Conservation (phyloP, 805 yeast species). For the Candida montana region DNA sequence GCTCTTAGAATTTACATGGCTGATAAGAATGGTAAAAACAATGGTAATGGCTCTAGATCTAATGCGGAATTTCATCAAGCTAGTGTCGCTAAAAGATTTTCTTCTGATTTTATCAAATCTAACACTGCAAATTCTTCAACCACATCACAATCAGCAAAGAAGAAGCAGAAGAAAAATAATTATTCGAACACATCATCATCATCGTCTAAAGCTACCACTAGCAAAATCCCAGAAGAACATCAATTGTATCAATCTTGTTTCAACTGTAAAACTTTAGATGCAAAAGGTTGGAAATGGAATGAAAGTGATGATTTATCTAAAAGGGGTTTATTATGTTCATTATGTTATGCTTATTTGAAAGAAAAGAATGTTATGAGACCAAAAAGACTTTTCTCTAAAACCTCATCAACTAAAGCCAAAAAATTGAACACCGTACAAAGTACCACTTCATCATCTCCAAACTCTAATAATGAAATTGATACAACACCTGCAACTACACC, state of each 20-base stretch:
- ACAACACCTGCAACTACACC: constrained; percentile 19
- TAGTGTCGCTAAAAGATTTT: constrained; percentile 22
- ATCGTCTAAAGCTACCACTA: background rate
- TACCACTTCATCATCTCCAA: constrained; percentile 16
- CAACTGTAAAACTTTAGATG: constrained; percentile 22
- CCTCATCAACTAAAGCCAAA: constrained; percentile 4
- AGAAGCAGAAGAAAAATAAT: background rate
- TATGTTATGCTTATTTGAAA: constrained; percentile 20
- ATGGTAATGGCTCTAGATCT: background rate
- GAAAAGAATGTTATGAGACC: constrained; percentile 25
- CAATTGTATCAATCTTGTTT: constrained; percentile 20
- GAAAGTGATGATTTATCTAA: constrained; percentile 19
- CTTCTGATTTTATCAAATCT: constrained; percentile 21
- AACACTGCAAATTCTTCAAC: background rate
- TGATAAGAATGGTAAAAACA: constrained; percentile 18
- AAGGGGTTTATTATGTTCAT: constrained; percentile 23
- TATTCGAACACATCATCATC: background rate
- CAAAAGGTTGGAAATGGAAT: constrained; percentile 26
- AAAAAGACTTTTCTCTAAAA: constrained; percentile 15
- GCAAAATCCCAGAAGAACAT: constrained; percentile 12
- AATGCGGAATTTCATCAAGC: constrained; percentile 5
- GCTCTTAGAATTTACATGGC: constrained; percentile 25
- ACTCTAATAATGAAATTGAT: constrained; percentile 17
- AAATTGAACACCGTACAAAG: constrained; percentile 3
- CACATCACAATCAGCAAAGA: background rate